A percentile compares a stretch with the other conserved stretches of the same genome.
Conservation (phyloP, 805 yeast genomes). For the Lipomyces kockii region DNA sequence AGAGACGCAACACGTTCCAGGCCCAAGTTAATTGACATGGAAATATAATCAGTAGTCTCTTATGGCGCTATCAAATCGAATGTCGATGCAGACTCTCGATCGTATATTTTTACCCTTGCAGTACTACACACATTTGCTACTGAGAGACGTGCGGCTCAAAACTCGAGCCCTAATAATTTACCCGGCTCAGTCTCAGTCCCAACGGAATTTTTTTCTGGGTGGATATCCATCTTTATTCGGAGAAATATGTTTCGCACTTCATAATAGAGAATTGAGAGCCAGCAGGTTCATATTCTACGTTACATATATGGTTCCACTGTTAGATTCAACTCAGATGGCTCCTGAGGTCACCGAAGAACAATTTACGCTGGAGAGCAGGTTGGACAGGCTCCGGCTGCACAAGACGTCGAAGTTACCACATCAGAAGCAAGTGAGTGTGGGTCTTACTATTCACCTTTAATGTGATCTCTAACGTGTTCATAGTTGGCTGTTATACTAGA, state of each 20-base stretch:
- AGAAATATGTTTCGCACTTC: background rate
- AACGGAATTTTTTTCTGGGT: background rate
- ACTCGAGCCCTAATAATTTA: background rate
- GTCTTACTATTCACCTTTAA: background rate
- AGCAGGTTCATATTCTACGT: background rate
- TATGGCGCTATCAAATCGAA: too few relatives aligned
- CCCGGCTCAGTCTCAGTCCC: conserved; percentile 5
- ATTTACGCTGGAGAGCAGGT: conserved; percentile 58
- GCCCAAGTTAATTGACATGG: conserved; percentile 57
- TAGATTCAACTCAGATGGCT: background rate
- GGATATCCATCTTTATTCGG: conserved; percentile 9
- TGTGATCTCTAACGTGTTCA: background rate
- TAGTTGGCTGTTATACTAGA: conserved; percentile 63
- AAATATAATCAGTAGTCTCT: background rate
- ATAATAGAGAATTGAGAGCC: background rate
- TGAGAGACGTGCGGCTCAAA: background rate
- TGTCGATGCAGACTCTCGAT: background rate
- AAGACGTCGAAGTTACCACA: conserved; percentile 78
- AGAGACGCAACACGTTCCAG: conserved; percentile 56
- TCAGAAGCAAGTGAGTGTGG: conserved; percentile 63
- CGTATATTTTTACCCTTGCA: too few relatives aligned
- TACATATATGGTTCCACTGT: background rate
- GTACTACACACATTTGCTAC: too few relatives aligned
- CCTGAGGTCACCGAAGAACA: conserved; percentile 7
- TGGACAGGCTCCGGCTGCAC: conserved; percentile 72